Evolutionary conservation across 805 yeast species (phyloP).

Genomic region (Candida michaelii): DNA sequence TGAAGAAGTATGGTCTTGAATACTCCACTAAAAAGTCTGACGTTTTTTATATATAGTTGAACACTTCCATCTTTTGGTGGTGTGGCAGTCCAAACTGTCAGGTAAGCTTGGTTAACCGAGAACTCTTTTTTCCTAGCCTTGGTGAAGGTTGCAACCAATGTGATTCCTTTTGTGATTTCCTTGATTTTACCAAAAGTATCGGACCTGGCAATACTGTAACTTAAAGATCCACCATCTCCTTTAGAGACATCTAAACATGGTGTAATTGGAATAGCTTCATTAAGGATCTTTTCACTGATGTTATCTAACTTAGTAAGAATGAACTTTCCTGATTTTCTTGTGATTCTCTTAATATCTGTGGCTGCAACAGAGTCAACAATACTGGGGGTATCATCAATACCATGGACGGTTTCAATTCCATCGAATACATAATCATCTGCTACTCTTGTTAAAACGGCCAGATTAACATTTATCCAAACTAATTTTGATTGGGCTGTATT

Average conservation of each 20-base stretch:
- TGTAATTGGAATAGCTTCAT: slow-evolving; percentile 16
- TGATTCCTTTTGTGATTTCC: slow-evolving; percentile 2
- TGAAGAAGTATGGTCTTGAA: neutral
- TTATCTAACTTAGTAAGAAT: slow-evolving; percentile 11
- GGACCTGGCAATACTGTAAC: slow-evolving; percentile 11
- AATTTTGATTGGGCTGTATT: neutral
- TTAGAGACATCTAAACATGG: slow-evolving; percentile 17
- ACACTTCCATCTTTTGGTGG: slow-evolving; percentile 13
- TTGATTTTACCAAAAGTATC: slow-evolving; percentile 2
- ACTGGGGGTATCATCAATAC: slow-evolving; percentile 2
- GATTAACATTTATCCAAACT: neutral
- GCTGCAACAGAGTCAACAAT: neutral
- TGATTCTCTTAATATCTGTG: neutral
- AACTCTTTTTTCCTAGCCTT: neutral
- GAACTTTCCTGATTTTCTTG: slow-evolving; percentile 5
- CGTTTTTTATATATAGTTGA: slow-evolving; percentile 13
- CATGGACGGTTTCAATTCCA: neutral
- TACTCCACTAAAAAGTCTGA: slow-evolving; percentile 7
- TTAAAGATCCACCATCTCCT: slow-evolving; percentile 18
- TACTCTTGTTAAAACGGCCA: neutral
- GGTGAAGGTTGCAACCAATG: neutral
- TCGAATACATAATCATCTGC: slow-evolving; percentile 2
- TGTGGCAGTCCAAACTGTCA: slow-evolving; percentile 9
- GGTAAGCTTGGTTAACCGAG: slow-evolving; percentile 1
- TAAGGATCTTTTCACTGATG: slow-evolving; percentile 1